A percentile compares a stretch with the other conserved stretches of the same genome.
Evolutionary conservation across 495 filamentous ascomycete genomes (phyloP).

Genomic region (Rhypophila decipiens): DNA sequence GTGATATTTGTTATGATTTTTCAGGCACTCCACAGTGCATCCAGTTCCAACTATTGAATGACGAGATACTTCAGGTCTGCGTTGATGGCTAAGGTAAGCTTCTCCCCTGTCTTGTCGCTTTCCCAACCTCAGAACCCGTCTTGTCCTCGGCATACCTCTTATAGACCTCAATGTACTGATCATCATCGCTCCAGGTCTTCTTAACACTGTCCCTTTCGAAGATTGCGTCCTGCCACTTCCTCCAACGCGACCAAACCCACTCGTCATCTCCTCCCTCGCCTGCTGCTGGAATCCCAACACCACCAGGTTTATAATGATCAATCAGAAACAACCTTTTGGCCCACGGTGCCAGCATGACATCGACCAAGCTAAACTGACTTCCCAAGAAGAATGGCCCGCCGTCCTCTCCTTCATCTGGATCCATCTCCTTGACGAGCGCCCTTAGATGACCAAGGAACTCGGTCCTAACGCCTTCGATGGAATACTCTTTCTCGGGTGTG

Average conservation of each 20-base stretch:
- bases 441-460: conserved; percentile 48
- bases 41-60: too few species aligned
- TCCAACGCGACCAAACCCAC: conserved; percentile 53
- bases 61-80: background rate
- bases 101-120: conserved; percentile 57
- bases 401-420: too few species aligned
- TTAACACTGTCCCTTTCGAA: conserved; percentile 48
- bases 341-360: conserved; percentile 63
- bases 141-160: conserved; percentile 65
- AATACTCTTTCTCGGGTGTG: conserved; percentile 44
- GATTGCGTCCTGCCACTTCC: conserved; percentile 52
- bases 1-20: too few species aligned
- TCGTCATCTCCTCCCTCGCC: conserved; percentile 33
- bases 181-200: conserved; percentile 56
- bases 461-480: conserved; percentile 33
- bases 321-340: conserved; percentile 62
- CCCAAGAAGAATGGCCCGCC: conserved; percentile 66
- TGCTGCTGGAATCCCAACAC: conserved; percentile 45
- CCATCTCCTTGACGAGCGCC: conserved; percentile 54
- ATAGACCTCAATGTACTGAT: conserved; percentile 59
- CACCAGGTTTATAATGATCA: conserved; percentile 61
- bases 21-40: too few species aligned
- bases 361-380: conserved; percentile 47
- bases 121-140: conserved; percentile 63
- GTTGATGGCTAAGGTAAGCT: conserved; percentile 29